Evolutionary conservation across 495 filamentous ascomycete genomes (phyloP).

Genomic region (Pseudoneurospora amorphoporcata): DNA sequence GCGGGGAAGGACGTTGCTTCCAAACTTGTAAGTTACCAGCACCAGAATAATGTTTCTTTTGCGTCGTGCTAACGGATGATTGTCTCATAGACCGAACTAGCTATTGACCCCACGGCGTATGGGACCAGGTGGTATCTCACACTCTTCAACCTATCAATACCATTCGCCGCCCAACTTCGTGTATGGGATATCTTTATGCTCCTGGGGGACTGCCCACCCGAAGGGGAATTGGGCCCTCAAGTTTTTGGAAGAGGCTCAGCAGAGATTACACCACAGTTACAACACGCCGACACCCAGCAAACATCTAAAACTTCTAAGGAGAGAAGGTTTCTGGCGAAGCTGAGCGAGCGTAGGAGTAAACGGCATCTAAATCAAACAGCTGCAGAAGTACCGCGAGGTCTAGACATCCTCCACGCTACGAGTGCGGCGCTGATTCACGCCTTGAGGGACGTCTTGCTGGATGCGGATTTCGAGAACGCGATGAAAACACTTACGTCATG

Average conservation of each 20-base stretch:
- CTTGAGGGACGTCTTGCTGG: conserved; percentile 80
- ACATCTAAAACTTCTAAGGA: neutral
- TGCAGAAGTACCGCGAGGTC: conserved; percentile 28
- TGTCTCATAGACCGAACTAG: conserved; percentile 55
- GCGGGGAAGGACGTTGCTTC: conserved; percentile 59
- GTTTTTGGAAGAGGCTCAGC: neutral
- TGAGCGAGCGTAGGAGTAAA: neutral
- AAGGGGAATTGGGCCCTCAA: conserved; percentile 12
- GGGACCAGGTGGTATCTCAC: conserved; percentile 97
- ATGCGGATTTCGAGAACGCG: conserved; percentile 91
- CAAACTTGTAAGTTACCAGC: conserved; percentile 57
- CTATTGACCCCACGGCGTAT: conserved; percentile 81
- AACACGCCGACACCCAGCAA: conserved; percentile 3
- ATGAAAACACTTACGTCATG: conserved; percentile 97
- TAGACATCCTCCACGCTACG: conserved; percentile 86
- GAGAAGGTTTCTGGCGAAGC: neutral
- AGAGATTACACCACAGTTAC: neutral
- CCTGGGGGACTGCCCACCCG: conserved; percentile 56
- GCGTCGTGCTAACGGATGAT: conserved; percentile 1
- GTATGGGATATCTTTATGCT: conserved; percentile 99
- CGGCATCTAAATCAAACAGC: neutral
- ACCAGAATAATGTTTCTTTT: neutral
- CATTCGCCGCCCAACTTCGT: conserved; percentile 91
- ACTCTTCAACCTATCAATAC: conserved; percentile 94
- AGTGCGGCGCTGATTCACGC: conserved; percentile 88